phyloP scores from a whole-genome alignment of 768 basidiomycete species.

The Pleurotus salmoneostramineus region DNA sequence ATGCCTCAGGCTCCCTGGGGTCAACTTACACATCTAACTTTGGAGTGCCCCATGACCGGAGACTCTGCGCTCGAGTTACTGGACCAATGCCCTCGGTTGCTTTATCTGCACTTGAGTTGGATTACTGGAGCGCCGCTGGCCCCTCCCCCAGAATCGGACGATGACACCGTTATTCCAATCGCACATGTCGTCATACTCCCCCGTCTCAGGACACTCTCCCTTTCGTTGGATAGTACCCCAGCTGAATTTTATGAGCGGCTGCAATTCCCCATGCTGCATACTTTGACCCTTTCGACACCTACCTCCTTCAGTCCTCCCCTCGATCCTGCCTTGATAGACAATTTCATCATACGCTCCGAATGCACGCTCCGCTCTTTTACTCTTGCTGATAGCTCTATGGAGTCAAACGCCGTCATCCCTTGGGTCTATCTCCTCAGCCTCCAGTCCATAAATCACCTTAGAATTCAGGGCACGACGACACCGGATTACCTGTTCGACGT shows the following conservation, averaged over 20 bases:
- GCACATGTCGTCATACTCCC: neutral
- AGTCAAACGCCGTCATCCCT: neutral
- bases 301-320: neutral
- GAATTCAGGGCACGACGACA: neutral
- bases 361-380: slow-evolving; percentile 3
- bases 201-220: neutral
- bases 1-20: neutral
- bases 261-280: neutral
- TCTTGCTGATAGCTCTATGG: neutral
- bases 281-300: neutral
- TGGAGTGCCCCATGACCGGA: neutral
- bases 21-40: neutral
- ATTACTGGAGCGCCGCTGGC: neutral
- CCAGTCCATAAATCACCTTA: slow-evolving; percentile 1
- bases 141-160: neutral
- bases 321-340: neutral
- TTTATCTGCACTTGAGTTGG: neutral
- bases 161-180: neutral
- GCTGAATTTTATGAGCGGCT: neutral
- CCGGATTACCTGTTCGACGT: neutral
- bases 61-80: neutral
- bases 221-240: neutral
- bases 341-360: neutral
- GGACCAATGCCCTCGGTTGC: neutral
- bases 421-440: neutral